Evolutionary conservation across 345 rosid genomes (phyloP), one percentile per base, ranked within the genome.

Genomic region (Eucalyptus curtisii): DNA sequence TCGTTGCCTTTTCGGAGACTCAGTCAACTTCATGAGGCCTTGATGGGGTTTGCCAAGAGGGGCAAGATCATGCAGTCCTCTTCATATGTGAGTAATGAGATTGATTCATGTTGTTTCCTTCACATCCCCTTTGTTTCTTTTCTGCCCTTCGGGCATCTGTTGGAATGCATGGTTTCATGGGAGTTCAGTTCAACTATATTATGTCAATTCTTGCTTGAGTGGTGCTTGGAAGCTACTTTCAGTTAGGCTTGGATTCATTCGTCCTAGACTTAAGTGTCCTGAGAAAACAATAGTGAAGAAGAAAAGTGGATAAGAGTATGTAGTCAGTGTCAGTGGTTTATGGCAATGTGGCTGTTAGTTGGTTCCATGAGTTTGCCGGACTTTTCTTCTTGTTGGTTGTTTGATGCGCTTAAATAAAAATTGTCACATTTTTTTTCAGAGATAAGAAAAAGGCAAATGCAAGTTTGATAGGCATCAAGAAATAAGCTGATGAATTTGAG

Each of bases 61-160:
- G 96, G 97, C 88, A 95, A 94, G 92, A 92, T 87, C 71, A 88
- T 93, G 95, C 94, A 90, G 64, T 42, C 92, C 2, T 91, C 96
- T 4, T 90, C 92, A 14, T 86, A 57, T 90, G 96, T 95, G 59
- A 91, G 90, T 88, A 33, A 64, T 76, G 27, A 20, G 47, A 76
- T 20, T 13, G 15, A 42, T 87, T 25, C 49, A 66, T 86, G 33
- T 48, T 57, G 30, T 27, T n/a, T 50, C 15, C 19, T 31, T 84
- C 16, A 14, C 1, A 15, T 82, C 61, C 84, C 53, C 15, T 76
- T 76, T 10, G 30, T 76, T 40, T 76, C 47, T 76, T 40, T 76
- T 76, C 42, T 76, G 82, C 30, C 47, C 47, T 40, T 8, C 2
- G 2, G 45, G 31, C 7, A 52, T 86, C 86, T 85, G 30, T 55